phyloP scores from a whole-genome alignment of 257 asterid species.

The Ballota nigra region DNA sequence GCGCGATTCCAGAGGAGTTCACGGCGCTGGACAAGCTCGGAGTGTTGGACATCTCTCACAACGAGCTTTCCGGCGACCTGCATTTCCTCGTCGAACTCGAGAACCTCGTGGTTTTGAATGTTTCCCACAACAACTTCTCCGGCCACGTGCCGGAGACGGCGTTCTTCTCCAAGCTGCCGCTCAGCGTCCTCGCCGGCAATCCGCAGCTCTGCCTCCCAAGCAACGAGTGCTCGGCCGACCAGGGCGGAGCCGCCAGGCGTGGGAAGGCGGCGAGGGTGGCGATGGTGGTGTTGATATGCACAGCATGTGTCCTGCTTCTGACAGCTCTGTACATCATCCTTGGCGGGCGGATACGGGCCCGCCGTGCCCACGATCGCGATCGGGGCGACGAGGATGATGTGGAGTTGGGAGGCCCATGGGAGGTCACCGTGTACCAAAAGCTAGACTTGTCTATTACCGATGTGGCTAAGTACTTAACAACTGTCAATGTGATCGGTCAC shows the following conservation, averaged over 20 bases:
- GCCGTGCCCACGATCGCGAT: slow-evolving; percentile 32
- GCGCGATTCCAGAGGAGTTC: slow-evolving; percentile 63
- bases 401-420: slow-evolving; percentile 77
- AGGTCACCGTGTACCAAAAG: slow-evolving; percentile 71
- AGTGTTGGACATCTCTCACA: slow-evolving; percentile 71
- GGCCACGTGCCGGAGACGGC: slow-evolving; percentile 71
- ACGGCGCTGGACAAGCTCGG: slow-evolving; percentile 60
- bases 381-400: slow-evolving; percentile 39
- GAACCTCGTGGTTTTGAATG: slow-evolving; percentile 69
- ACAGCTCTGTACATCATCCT: slow-evolving; percentile 64
- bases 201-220: slow-evolving; percentile 56
- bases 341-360: slow-evolving; percentile 42
- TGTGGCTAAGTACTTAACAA: slow-evolving; percentile 47
- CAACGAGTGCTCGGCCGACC: slow-evolving; percentile 37
- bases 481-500: slow-evolving; percentile 52
- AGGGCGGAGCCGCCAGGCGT: slow-evolving; percentile 25
- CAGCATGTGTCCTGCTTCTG: slow-evolving; percentile 50
- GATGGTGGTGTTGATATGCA: slow-evolving; percentile 62
- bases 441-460: slow-evolving; percentile 56
- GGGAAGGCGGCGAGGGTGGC: slow-evolving; percentile 62
- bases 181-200: slow-evolving; percentile 57
- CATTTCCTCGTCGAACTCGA: slow-evolving; percentile 51
- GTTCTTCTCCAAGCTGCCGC: slow-evolving; percentile 68
- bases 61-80: slow-evolving; percentile 72
- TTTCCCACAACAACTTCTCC: slow-evolving; percentile 67